Evolutionary conservation across 345 rosid species (phyloP).

Genomic region (Citrus unshiu): DNA sequence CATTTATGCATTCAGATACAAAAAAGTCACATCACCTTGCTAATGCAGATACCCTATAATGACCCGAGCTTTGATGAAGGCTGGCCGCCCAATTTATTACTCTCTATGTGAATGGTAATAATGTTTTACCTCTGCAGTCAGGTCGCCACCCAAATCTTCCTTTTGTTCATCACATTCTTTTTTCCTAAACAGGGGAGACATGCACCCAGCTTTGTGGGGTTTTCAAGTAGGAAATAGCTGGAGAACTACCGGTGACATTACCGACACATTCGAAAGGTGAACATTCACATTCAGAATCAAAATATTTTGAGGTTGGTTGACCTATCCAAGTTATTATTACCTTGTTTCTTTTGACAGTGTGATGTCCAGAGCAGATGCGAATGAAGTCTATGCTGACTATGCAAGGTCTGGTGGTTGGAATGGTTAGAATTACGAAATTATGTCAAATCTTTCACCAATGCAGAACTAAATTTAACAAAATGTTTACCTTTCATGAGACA

Average conservation of each 20-base stretch:
- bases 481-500: neutral
- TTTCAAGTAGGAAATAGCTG: constrained; percentile 80
- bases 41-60: constrained; percentile 77
- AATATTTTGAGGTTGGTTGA: neutral
- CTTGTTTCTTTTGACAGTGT: constrained; percentile 42
- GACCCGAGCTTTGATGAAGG: constrained; percentile 72
- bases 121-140: neutral
- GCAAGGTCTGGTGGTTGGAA: constrained; percentile 87
- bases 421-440: constrained; percentile 34
- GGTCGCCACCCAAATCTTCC: neutral
- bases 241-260: constrained; percentile 85
- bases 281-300: neutral
- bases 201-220: constrained; percentile 96
- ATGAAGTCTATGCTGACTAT: constrained; percentile 69
- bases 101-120: constrained; percentile 88
- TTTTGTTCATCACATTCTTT: neutral
- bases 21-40: neutral
- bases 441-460: no score
- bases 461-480: no score
- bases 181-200: constrained; percentile 53
- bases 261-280: constrained; percentile 71
- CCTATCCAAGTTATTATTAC: neutral
- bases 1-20: neutral
- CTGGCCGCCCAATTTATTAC: constrained; percentile 73
- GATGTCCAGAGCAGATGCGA: constrained; percentile 63